These are phyloP conservation scores for Colletotrichum cereale DNA, from an alignment of 2,329 filamentous ascomycete species.

Conservation along the genomic window DNA sequence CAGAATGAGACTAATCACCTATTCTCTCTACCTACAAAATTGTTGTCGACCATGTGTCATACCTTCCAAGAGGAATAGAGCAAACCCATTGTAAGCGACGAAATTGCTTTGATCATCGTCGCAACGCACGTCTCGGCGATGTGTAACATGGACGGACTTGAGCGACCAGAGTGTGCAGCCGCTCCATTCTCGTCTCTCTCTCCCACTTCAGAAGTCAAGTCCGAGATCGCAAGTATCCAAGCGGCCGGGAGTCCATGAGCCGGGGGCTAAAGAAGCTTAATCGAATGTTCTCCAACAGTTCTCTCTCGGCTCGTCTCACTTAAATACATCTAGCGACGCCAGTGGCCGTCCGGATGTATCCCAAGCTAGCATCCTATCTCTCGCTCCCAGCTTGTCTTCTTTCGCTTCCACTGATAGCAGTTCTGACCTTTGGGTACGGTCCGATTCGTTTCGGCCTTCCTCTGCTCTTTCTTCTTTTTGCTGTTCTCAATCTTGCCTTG, in stretches of 20 bases:
- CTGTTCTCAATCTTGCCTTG: background rate
- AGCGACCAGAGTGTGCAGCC: constrained; percentile 26
- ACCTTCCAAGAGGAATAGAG: background rate
- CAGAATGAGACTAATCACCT: background rate
- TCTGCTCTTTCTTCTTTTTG: background rate
- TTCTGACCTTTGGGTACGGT: constrained; percentile 34
- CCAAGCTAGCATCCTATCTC: constrained; percentile 15
- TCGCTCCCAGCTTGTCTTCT: constrained; percentile 32
- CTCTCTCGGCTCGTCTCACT: background rate
- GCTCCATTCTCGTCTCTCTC: constrained; percentile 1
- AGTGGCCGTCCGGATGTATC: background rate
- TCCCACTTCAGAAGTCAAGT: constrained; percentile 16
- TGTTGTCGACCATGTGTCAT: background rate
- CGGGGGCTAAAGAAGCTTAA: constrained; percentile 39
- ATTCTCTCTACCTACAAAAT: background rate
- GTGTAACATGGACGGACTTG: constrained; percentile 40
- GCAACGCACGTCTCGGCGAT: constrained; percentile 38
- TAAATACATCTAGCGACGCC: constrained; percentile 28
- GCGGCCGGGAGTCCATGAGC: constrained; percentile 37
- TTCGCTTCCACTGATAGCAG: constrained; percentile 26
- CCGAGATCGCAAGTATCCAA: constrained; percentile 34
- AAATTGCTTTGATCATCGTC: constrained; percentile 35
- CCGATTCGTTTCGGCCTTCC: constrained; percentile 32
- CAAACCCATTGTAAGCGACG: background rate
- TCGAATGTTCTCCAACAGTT: constrained; percentile 23